Base-by-base conservation (phyloP, 192 early-diverging fungal species). In the Backusella macrospora region DNA sequence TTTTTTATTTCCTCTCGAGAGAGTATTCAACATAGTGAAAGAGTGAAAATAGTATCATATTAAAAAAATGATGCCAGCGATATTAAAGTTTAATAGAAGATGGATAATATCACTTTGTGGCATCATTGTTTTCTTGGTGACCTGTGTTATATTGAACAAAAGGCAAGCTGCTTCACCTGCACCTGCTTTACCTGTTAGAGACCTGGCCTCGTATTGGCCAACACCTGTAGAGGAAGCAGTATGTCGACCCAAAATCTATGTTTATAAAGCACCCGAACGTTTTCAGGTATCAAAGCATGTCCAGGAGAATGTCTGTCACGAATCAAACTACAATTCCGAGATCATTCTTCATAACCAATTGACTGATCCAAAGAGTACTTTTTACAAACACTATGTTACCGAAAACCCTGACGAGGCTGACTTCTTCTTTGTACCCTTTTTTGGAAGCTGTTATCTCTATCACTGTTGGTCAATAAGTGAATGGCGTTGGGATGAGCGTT, bases 351-450 rank as follows among this genome's bases (percentile, higher is more conserved):
- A 82, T 16, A 59, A 78, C 14, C 70, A 79, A 52, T 75, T 83
- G n/a, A 49, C 69, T 0, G 77, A 83, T 52, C 76, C 76, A 14
- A 59, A 37, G 8, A 78, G 77, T 8, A 40, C 23, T 0, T 55
- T 81, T 39, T 68, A 82, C 46, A 78, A 83, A 34, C 76, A 80
- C 34, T 86, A 83, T 74, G 80, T 86, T 3, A 86, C 85, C 9
- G 74, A 86, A 37, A 70, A 83, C 69, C 82, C 85, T 1, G 74
- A 77, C 39, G 78, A 81, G 65, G 84, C 82, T 9, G 76, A 80
- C 52, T 76, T 82, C 46, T 86, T 83, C 46, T 86, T 78, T 49
- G 79, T 86, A 9, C 85, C 82, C 10, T 86, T 86, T 49, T 74
- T 83, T 70, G 85, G 82, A 12, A 71, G 76, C 49, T 83, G 81